A percentile compares a stretch with the other conserved stretches of the same genome.
Conservation (phyloP, 176 grass and related monocot genomes). For the Saccharum officinarum region DNA sequence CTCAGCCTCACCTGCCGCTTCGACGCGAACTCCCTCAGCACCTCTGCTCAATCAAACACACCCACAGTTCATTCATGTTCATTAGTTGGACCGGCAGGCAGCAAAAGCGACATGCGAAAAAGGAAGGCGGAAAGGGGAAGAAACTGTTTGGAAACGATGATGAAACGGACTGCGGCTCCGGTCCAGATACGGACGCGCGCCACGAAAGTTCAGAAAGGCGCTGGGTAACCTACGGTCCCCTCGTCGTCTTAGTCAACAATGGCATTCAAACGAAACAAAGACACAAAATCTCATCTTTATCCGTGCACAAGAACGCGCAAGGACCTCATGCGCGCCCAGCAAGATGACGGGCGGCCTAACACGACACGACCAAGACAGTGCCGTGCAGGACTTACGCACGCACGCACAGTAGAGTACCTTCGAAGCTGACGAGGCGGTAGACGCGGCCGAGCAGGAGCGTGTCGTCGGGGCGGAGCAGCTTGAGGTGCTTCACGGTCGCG, state of each 20-base stretch:
- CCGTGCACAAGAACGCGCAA: not conserved
- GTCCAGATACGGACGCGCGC: not conserved
- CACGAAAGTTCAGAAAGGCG: not conserved
- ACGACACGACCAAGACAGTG: not conserved
- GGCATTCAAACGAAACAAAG: slow-evolving; percentile 22
- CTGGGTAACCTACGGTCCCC: not conserved
- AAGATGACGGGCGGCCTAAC: not conserved
- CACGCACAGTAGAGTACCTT: slow-evolving; percentile 45
- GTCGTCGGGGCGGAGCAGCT: slow-evolving; percentile 95
- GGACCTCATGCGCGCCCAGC: not conserved
- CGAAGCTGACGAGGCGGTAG: slow-evolving; percentile 96
- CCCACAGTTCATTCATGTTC: not conserved
- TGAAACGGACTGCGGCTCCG: not conserved
- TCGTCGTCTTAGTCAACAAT: not conserved
- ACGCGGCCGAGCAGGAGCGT: slow-evolving; percentile 77
- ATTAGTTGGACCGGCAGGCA: slow-evolving; percentile 2
- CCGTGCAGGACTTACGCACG: not conserved
- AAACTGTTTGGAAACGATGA: not conserved
- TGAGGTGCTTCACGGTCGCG: slow-evolving; percentile 71
- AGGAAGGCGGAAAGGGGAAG: not conserved
- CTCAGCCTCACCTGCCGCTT: slow-evolving; percentile 80
- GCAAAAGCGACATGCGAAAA: not conserved
- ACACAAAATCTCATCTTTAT: slow-evolving; percentile 8
- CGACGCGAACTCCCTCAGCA: slow-evolving; percentile 79
- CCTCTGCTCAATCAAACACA: slow-evolving; percentile 41